Base-by-base conservation (phyloP, 352 stramenopile genomes). In the Pythium diclinum region DNA sequence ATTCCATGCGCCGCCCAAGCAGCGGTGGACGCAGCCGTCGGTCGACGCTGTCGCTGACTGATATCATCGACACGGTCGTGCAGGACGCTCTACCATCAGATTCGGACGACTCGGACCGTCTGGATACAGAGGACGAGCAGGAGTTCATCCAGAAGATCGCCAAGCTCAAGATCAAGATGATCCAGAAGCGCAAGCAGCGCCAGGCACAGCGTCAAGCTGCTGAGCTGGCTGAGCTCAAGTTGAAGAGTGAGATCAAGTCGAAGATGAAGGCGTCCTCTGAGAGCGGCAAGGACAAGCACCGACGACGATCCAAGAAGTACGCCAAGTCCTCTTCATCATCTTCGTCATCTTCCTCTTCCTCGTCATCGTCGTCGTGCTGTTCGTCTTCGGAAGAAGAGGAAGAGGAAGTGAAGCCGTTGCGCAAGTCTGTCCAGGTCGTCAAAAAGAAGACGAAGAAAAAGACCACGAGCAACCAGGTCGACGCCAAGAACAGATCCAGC, bases 1-100 rank as follows among this genome's bases (percentile, higher is more conserved):
- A 28, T 21, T 25, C 42, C 5, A 19, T 53, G 46, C 34, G 34
- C 5, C 21, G 19, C 8, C 17, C 52, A 44, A 25, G 52, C 23
- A 59, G 14, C 13, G 25, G 9, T 34, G 56, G 38, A 53, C 11
- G 32, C 11, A 60, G 36, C 23, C 63, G 63, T 19, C 56, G 47
- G 11, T 69, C 63, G 36, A 69, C 63, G 25, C 19, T 64, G 28
- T 65, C 59, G 9, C 55, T 72, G 3, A 56, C 40, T 6, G 61
- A 68, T 19, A 30, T 63, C 10, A 59, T 73, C 23, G 51, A 73
- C 33, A 23, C 56, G 17, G 67, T 73, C 56, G 67, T 73, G 8
- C 67, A 69, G 8, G 61, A 73, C 40, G 67, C 67, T 9, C 34
- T 73, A 5, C 67, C 67, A 6, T 69, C 67, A 1, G 67, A 73